Base-by-base conservation (phyloP, 345 rosid genomes). In the Combretum micranthum region DNA sequence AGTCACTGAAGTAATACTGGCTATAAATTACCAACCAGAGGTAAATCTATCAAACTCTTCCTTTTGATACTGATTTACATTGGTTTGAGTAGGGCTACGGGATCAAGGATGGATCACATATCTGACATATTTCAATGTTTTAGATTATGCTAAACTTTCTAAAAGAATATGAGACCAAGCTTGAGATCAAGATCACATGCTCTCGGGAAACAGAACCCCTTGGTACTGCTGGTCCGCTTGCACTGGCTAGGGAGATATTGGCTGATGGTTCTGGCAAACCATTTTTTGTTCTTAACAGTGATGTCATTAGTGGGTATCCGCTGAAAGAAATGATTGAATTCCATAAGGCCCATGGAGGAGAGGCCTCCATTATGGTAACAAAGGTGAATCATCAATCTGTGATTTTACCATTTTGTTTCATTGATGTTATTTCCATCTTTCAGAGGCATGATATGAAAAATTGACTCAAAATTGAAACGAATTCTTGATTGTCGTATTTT, bases 141-240 rank as follows among this genome's bases (percentile, higher is more conserved):
- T 75, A 91, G 96, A 83, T 89, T 64, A 93, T 93, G 99, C 61
- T 89, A 56, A 89, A 82, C 79, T 93, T 93, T 76, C 67, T 89
- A 81, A 93, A 93, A 57, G 94, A 85, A 20, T 89, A 81, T 66
- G 99, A 93, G 75, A 63, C 88, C 16, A 87, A 89, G 72, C 82
- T 93, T 16, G 96, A 84, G 42, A 89, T 93, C 68, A 93, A 69
- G 70, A 93, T 93, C 76, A 87, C 87, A 23, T 93, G 96, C 76
- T 93, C 97, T 42, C 99, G 83, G 68, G 99, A 93, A 83, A 93
- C 99, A 3, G 99, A 93, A 80, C 99, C 99, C 2, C 77, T 93
- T 23, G 99, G 99, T 55, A 93, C 99, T 3, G 97, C 99, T 72
- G 99, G 99, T 73, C 99, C 99, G 64, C 79, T 93, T 59, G 99